Evolutionary conservation across 208 protist genomes (phyloP).

Genomic region (Leishmania amazonensis): DNA sequence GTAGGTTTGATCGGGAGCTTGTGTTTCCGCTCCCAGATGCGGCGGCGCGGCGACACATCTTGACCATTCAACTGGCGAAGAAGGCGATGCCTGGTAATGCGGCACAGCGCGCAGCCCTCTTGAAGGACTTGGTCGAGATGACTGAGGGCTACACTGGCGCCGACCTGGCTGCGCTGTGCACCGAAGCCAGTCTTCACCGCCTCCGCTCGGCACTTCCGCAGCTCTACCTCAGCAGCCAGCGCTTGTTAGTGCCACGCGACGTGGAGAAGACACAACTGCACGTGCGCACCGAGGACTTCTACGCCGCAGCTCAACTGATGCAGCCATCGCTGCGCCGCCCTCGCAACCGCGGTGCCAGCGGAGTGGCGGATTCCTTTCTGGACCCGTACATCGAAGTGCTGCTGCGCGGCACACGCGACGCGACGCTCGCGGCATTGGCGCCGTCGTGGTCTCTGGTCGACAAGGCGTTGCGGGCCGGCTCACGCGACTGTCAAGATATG

Average conservation of each 20-base stretch:
- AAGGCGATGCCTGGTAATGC: conserved; percentile 95
- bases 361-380: background rate
- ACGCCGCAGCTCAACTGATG: conserved; percentile 64
- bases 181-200: conserved; percentile 95
- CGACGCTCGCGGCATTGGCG: conserved; percentile 46
- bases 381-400: conserved; percentile 61
- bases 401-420: conserved; percentile 41
- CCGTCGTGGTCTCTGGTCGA: conserved; percentile 55
- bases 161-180: conserved; percentile 98
- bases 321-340: conserved; percentile 65
- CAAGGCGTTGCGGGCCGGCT: conserved; percentile 32
- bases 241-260: conserved; percentile 46
- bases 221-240: conserved; percentile 69
- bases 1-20: conserved; percentile 98
- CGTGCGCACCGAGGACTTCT: conserved; percentile 67
- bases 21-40: conserved; percentile 79
- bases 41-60: conserved; percentile 81
- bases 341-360: background rate
- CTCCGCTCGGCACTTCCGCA: conserved; percentile 78
- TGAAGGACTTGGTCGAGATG: conserved; percentile 61
- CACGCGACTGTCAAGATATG: conserved; percentile 61
- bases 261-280: conserved; percentile 29
- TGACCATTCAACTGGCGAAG: conserved; percentile 97
- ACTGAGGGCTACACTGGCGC: conserved; percentile 99
- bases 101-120: conserved; percentile 68